phyloP scores from a whole-genome alignment of 2,329 filamentous ascomycete genomes.

The Rugonectria rugulosa region DNA sequence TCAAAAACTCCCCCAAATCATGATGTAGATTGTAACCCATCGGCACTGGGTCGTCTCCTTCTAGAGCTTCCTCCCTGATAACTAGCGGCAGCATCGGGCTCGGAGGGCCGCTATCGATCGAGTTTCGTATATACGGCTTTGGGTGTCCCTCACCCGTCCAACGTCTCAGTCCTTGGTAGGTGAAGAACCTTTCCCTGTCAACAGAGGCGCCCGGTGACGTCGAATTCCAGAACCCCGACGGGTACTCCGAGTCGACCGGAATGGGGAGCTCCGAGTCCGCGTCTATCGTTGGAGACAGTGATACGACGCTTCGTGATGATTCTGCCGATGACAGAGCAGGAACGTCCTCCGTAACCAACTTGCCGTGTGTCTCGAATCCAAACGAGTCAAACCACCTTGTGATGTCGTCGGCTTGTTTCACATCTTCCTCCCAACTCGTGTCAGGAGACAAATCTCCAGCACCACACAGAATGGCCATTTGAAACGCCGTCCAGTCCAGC shows the following conservation, averaged over 20 bases:
- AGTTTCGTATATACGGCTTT: slow-evolving; percentile 40
- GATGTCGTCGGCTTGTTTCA: slow-evolving; percentile 53
- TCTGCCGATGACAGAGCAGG: slow-evolving; percentile 29
- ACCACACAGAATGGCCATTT: slow-evolving; percentile 69
- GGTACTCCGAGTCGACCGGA: slow-evolving; percentile 45
- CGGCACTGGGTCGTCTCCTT: slow-evolving; percentile 49
- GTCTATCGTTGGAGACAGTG: slow-evolving; percentile 40
- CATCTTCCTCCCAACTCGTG: slow-evolving; percentile 53
- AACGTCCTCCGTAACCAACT: slow-evolving; percentile 43
- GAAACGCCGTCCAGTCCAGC: slow-evolving; percentile 70
- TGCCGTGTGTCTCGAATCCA: slow-evolving; percentile 54
- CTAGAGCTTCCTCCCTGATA: slow-evolving; percentile 50
- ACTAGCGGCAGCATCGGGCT: slow-evolving; percentile 58
- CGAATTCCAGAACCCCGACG: slow-evolving; percentile 45
- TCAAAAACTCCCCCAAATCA: slow-evolving; percentile 65
- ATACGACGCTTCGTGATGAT: slow-evolving; percentile 35
- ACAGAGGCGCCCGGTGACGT: slow-evolving; percentile 27
- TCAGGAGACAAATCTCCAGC: slow-evolving; percentile 60
- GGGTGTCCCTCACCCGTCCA: slow-evolving; percentile 48
- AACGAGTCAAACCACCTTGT: slow-evolving; percentile 60
- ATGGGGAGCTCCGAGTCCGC: slow-evolving; percentile 49
- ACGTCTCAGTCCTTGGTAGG: slow-evolving; percentile 41
- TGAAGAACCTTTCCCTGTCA: slow-evolving; percentile 45
- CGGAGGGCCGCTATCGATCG: slow-evolving; percentile 53
- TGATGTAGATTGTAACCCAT: slow-evolving; percentile 69